Evolutionary conservation across 345 rosid species (phyloP).

Genomic region (Pseudoturritis turrita): DNA sequence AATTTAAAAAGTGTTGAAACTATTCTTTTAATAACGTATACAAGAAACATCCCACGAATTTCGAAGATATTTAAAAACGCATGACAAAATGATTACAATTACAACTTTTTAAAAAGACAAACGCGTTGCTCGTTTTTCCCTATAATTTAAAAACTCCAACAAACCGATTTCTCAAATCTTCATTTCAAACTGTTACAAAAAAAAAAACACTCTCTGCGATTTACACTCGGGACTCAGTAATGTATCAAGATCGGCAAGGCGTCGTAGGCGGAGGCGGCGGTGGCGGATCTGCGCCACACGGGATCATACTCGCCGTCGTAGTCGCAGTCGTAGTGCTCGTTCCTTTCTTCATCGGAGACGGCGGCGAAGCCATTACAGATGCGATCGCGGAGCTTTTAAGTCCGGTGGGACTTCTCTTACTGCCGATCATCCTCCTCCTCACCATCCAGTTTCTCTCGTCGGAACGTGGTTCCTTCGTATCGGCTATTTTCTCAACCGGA

Average conservation of each 20-base stretch:
- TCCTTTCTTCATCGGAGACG: conserved; percentile 68
- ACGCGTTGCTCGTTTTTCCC: conserved; percentile 11
- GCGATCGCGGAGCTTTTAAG: conserved; percentile 69
- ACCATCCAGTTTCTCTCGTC: conserved; percentile 85
- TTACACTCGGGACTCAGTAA: not conserved
- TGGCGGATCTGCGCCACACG: conserved; percentile 64
- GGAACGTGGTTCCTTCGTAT: conserved; percentile 60
- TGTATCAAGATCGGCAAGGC: conserved; percentile 37
- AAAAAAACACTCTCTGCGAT: not conserved
- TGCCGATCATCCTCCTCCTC: conserved; percentile 68
- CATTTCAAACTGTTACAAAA: not conserved
- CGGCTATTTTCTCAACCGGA: conserved; percentile 56
- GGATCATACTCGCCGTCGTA: conserved; percentile 60
- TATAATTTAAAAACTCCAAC: not conserved
- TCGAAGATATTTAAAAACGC: not conserved
- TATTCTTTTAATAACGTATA: too few species aligned
- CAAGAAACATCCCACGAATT: conserved; percentile 2
- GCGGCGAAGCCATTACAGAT: conserved; percentile 71
- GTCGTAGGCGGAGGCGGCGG: conserved; percentile 39
- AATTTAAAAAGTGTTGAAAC: too few species aligned
- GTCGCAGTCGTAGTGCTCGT: conserved; percentile 59
- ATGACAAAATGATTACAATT: not conserved
- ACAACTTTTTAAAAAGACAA: conserved; percentile 1
- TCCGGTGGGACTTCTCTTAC: conserved; percentile 73
- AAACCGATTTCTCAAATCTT: not conserved